Conservation (phyloP, 176 grass and related monocot species). For the Lolium perenne region DNA sequence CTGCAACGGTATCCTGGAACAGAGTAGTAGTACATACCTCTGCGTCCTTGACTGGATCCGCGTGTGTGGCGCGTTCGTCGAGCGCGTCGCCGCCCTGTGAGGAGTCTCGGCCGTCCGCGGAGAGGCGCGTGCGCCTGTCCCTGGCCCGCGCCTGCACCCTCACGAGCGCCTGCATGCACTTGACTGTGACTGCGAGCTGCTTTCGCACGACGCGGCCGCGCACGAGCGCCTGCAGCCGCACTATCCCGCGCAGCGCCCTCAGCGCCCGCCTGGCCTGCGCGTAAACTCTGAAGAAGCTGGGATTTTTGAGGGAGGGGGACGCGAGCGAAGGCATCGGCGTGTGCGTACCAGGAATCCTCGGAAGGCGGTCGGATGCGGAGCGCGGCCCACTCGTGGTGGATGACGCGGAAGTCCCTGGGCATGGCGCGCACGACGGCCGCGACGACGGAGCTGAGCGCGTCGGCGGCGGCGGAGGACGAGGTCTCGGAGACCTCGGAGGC, state of each 20-base stretch:
- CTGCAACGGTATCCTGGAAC: background rate
- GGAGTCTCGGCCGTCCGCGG: slow-evolving; percentile 21
- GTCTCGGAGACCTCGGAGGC: slow-evolving; percentile 65
- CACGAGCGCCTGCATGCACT: slow-evolving; percentile 84
- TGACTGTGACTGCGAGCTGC: slow-evolving; percentile 73
- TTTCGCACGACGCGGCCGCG: slow-evolving; percentile 80
- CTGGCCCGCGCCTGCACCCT: slow-evolving; percentile 70
- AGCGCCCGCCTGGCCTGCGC: slow-evolving; percentile 76
- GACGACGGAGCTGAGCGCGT: slow-evolving; percentile 62
- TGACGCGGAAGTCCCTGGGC: slow-evolving; percentile 67
- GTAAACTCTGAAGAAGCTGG: background rate
- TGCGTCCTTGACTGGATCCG: slow-evolving; percentile 67
- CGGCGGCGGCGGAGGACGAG: slow-evolving; percentile 45
- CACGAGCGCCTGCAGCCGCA: slow-evolving; percentile 84
- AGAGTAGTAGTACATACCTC: slow-evolving; percentile 48
- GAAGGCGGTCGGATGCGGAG: slow-evolving; percentile 81
- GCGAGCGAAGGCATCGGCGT: background rate
- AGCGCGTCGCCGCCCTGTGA: slow-evolving; percentile 11
- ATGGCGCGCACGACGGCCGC: slow-evolving; percentile 68
- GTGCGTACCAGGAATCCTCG: slow-evolving; percentile 72
- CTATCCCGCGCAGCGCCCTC: slow-evolving; percentile 78
- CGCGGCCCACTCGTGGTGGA: slow-evolving; percentile 73
- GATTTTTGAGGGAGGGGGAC: background rate
- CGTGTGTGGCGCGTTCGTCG: slow-evolving; percentile 33
- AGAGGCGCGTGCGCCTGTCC: slow-evolving; percentile 51